Evolutionary conservation across 208 protist genomes (phyloP).

Genomic region (Wallacemonas sp.): DNA sequence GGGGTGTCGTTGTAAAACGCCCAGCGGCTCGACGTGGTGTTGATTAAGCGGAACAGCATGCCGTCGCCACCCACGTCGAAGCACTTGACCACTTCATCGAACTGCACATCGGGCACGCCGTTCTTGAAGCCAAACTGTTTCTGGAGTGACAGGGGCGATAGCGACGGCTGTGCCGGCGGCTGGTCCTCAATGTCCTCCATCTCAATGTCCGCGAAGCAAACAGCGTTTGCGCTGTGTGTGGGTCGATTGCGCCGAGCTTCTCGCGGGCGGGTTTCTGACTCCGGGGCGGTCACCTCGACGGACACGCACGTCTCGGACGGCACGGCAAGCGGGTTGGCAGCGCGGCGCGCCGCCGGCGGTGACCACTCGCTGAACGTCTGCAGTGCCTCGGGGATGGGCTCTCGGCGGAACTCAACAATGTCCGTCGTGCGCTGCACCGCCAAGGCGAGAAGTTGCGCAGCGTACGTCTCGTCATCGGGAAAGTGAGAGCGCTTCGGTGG

Average conservation of each 20-base stretch:
- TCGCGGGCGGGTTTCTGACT: background rate
- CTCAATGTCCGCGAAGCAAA: constrained; percentile 14
- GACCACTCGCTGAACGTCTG: background rate
- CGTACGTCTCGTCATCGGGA: constrained; percentile 27
- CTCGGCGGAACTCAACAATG: constrained; percentile 30
- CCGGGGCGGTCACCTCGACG: background rate
- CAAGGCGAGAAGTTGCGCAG: constrained; percentile 13
- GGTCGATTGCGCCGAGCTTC: background rate
- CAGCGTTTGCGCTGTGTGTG: background rate
- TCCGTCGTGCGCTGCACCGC: constrained; percentile 28
- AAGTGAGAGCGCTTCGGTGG: constrained; percentile 16
- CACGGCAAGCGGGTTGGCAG: background rate
- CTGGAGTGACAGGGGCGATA: background rate
- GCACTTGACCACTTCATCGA: constrained; percentile 24
- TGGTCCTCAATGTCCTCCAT: background rate
- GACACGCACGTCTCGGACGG: constrained; percentile 14
- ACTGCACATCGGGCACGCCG: constrained; percentile 23
- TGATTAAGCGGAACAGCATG: constrained; percentile 5
- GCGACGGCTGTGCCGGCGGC: background rate
- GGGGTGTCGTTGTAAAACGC: constrained; percentile 14
- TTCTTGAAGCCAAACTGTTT: constrained; percentile 23
- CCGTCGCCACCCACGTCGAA: constrained; percentile 16
- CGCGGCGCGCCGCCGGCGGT: background rate
- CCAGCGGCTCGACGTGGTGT: background rate
- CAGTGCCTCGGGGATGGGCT: background rate